Percentiles rank a stretch among this genome's conserved stretches.
Conservation (phyloP, 2,329 filamentous ascomycete species). For the Beauveria sp. region DNA sequence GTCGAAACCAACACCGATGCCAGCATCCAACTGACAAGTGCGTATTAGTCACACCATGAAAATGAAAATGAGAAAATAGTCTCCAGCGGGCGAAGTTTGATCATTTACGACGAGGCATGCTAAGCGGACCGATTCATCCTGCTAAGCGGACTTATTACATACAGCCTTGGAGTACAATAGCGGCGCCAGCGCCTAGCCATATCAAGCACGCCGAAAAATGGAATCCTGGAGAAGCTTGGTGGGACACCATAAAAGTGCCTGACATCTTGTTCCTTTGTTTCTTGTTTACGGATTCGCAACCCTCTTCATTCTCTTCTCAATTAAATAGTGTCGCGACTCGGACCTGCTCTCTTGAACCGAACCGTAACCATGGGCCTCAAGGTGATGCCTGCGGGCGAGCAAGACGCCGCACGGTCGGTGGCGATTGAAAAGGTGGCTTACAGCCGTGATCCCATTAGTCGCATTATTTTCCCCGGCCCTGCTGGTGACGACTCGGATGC, state of each 20-base stretch:
- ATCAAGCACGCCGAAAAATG: constrained; percentile 5
- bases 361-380: constrained; percentile 5
- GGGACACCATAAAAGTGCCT: not conserved
- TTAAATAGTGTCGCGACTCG: too few species aligned
- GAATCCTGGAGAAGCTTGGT: constrained; percentile 5
- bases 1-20: too few species aligned
- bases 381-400: constrained; percentile 1
- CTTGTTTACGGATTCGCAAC: not conserved
- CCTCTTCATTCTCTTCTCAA: not conserved
- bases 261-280: not conserved
- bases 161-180: not conserved
- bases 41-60: too few species aligned
- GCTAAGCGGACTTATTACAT: too few species aligned
- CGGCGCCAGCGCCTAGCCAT: not conserved
- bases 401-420: constrained; percentile 8
- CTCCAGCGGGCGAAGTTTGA: too few species aligned
- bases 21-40: too few species aligned
- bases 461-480: constrained; percentile 25
- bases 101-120: too few species aligned
- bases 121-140: too few species aligned
- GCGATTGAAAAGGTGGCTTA: constrained; percentile 11
- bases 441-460: constrained; percentile 17
- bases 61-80: too few species aligned
- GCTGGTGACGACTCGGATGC: constrained; percentile 15
- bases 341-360: not conserved